phyloP scores from a whole-genome alignment of 2,329 filamentous ascomycete genomes.

The Dactylellina sp. region DNA sequence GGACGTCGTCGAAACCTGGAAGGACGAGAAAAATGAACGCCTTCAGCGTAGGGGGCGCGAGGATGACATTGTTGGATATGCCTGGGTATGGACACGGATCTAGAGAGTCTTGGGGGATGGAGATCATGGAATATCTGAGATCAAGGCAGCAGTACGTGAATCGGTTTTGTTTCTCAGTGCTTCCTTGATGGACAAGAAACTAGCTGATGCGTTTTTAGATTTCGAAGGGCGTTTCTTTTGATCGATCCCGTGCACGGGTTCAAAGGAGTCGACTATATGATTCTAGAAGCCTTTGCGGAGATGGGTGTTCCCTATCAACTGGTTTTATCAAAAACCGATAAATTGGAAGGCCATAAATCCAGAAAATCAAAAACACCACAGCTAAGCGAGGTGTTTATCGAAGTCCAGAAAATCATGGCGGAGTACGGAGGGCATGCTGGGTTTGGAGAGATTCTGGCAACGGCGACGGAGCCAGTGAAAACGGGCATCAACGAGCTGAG shows the following conservation, averaged over 20 bases:
- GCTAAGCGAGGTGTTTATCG: conserved; percentile 62
- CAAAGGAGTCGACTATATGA: conserved; percentile 71
- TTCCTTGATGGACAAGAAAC: neutral
- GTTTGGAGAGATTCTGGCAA: conserved; percentile 72
- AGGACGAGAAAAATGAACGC: conserved; percentile 75
- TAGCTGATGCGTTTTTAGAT: conserved; percentile 61
- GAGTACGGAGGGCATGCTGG: conserved; percentile 64
- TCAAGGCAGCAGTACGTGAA: conserved; percentile 69
- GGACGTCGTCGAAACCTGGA: conserved; percentile 72
- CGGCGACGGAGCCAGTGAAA: conserved; percentile 66
- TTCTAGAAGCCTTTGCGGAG: conserved; percentile 70
- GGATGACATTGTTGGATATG: conserved; percentile 75
- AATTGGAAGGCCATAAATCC: conserved; percentile 63
- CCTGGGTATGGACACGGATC: conserved; percentile 77
- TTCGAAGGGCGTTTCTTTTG: conserved; percentile 74
- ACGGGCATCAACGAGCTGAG: conserved; percentile 73
- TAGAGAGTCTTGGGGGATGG: conserved; percentile 72
- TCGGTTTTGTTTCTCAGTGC: neutral
- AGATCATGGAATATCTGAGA: conserved; percentile 76
- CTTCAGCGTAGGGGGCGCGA: conserved; percentile 70
- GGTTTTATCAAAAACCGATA: conserved; percentile 75
- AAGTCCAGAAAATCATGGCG: conserved; percentile 64
- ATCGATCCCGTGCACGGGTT: conserved; percentile 74
- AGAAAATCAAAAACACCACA: conserved; percentile 61
- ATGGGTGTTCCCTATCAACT: conserved; percentile 74